Evolutionary conservation across 306 rosid species (phyloP), one percentile per base, ranked within the genome.

Genomic region (Begonia fuchsioides): DNA sequence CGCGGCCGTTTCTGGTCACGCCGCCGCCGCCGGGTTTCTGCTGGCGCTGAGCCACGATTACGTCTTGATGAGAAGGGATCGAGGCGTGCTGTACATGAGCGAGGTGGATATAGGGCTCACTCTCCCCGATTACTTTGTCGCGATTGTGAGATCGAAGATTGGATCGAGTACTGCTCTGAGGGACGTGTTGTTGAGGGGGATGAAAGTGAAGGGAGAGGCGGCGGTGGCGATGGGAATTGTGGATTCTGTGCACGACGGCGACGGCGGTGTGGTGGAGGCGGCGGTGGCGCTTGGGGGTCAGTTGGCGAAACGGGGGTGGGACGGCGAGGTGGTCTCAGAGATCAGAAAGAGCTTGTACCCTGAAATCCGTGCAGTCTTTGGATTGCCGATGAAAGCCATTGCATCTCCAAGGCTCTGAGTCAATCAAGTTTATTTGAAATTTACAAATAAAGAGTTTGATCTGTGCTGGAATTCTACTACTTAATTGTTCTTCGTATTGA

Each of bases 281-380:
- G 81, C 81, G n/a, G 62, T 71, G 58, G 56, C 60, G 38, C 45
- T 78, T 44, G 93, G 71, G 53, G 78, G 71, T 26, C 35, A 67
- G 43, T 32, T 86, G 14, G 72, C 47, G 2, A n/a, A 8, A 26
- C 76, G 64, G 63, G 78, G 74, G 12, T 86, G 86, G 93, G 13
- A 53, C 0, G 80, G 83, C 1, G 72, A 67, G 9, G 81, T 68
- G 16, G 81, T 69, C 20, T 76, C 79, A 0, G 81, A 76, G 61
- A 86, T 86, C 13, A 71, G 95, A 58, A 86, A 69, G 81, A 78
- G 93, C 52, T 16, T 81, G 73, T 78, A 64, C 5, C 81, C 83
- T 8, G 71, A 72, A 14, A 44, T 67, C 15, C 68, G 74, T 35
- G 43, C 6, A 0, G 20, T 76, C 14, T 53, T 84, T 4, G 79